Base-by-base conservation (phyloP, 345 rosid species). In the Kernera saxatilis region DNA sequence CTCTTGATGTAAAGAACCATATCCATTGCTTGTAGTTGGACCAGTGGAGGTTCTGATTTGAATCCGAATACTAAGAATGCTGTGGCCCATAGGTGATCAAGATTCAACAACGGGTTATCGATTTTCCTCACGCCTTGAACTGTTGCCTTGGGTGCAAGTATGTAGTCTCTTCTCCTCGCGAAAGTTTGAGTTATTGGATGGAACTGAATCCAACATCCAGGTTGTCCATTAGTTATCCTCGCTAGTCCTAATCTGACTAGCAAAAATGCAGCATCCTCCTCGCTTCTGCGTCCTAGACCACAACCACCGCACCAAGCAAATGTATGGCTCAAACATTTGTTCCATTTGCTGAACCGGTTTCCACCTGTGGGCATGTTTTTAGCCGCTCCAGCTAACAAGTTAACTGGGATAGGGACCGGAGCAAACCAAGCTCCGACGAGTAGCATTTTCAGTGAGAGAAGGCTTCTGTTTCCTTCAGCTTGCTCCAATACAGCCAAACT, bases 41-140 rank as follows among this genome's bases (percentile, higher is more conserved):
- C 92, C 6, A 87, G 63, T 18, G 93, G 97, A 29, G 91, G 93
- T 60, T 93, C 93, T 0, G 90, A 84, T 75, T 88, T 90, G 77
- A 90, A 93, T 49, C 97, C 98, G 4, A 93, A 93, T 9, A 93
- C 92, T 8, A 93, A 89, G 82, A 90, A 93, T 22, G 96, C 97
- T 8, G 90, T 86, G 8, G 97, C 93, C 98, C 97, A 93, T 4
- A 84, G 71, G 73, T 93, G 98, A 78, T 90, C 93, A 8, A 84
- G 85, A 74, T 84, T 84, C 53, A 81, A 7, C 51, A 57, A 53
- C 2, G 84, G 86, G 41, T 83, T 84, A 3, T 84, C 83, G 5
- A 70, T 74, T 79, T 85, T 84, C 66, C 92, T 82, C 49, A 84
- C 71, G 51, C 89, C 95, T 44, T 79, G 82, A 41, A 88, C 85